A percentile compares a stretch with the other conserved stretches of the same genome.
These are phyloP conservation scores for Candida gorgasii DNA, from an alignment of 805 yeast species.

Conservation along the genomic window DNA sequence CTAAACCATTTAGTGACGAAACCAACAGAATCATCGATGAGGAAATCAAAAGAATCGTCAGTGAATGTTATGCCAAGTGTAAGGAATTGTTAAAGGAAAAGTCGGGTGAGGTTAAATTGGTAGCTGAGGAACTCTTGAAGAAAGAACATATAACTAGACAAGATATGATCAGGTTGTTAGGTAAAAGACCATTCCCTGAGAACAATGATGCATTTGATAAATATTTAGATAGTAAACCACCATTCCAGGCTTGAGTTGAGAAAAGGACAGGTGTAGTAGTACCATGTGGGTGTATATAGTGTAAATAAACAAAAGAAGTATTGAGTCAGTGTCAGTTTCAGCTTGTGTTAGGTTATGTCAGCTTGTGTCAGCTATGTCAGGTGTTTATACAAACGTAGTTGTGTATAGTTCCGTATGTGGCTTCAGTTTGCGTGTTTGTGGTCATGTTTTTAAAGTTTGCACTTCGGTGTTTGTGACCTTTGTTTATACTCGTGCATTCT, in stretches of 20 bases:
- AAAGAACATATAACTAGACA: constrained; percentile 82
- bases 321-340: not conserved
- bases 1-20: constrained; percentile 83
- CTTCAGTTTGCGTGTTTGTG: too few relatives aligned
- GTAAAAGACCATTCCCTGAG: constrained; percentile 77
- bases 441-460: too few relatives aligned
- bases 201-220: constrained; percentile 88
- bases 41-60: constrained; percentile 68
- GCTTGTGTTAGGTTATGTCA: not conserved
- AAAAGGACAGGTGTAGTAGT: not conserved
- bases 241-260: constrained; percentile 1
- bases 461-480: too few relatives aligned
- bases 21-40: constrained; percentile 64
- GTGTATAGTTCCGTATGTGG: too few relatives aligned
- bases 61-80: constrained; percentile 65
- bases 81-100: constrained; percentile 57
- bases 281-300: constrained; percentile 4
- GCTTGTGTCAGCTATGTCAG: too few relatives aligned
- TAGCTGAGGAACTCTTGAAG: constrained; percentile 68
- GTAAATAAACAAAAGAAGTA: constrained; percentile 5
- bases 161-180: constrained; percentile 75
- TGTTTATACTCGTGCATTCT: too few relatives aligned
- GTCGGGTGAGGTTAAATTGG: constrained; percentile 59
- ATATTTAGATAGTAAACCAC: constrained; percentile 54
- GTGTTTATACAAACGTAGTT: too few relatives aligned